A percentile compares a stretch with the other conserved stretches of the same genome.
Conservation (phyloP, 176 grass and related monocot genomes). For the Zea mays region DNA sequence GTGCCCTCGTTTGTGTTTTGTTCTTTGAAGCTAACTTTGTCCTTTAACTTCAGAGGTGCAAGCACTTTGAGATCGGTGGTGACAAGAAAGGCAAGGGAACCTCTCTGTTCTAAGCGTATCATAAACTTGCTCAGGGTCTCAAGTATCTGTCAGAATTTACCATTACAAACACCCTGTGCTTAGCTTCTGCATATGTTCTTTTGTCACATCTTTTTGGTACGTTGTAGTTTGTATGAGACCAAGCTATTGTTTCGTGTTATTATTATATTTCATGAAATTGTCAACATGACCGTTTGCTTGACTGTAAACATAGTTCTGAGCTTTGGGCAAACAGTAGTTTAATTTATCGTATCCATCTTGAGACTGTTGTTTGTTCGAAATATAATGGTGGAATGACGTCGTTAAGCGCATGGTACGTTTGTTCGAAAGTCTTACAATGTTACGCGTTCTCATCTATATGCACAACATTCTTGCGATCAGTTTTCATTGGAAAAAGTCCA, state of each 20-base stretch:
- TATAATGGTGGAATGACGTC: background rate
- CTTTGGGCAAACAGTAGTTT: background rate
- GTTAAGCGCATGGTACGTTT: background rate
- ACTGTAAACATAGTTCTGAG: background rate
- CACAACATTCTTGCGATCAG: too few species aligned
- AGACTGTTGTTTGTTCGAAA: background rate
- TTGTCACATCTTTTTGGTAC: background rate
- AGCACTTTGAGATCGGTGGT: conserved; percentile 69
- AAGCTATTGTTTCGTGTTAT: background rate
- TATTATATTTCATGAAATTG: background rate
- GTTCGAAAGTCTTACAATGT: too few species aligned
- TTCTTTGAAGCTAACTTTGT: background rate
- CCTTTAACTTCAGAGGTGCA: conserved; percentile 53
- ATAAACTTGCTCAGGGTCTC: background rate
- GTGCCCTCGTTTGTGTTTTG: background rate
- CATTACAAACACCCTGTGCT: background rate
- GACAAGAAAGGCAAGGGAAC: conserved; percentile 79
- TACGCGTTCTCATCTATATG: too few species aligned
- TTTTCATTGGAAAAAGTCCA: too few species aligned
- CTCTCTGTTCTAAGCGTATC: conserved; percentile 54
- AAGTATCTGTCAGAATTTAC: conserved; percentile 20
- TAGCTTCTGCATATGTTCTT: background rate
- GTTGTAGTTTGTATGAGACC: background rate
- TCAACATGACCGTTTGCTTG: background rate
- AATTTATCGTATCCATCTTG: background rate